These are phyloP conservation scores for Emergomyces pasteurianus DNA, from an alignment of 2,329 filamentous ascomycete genomes.

Conservation along the genomic window DNA sequence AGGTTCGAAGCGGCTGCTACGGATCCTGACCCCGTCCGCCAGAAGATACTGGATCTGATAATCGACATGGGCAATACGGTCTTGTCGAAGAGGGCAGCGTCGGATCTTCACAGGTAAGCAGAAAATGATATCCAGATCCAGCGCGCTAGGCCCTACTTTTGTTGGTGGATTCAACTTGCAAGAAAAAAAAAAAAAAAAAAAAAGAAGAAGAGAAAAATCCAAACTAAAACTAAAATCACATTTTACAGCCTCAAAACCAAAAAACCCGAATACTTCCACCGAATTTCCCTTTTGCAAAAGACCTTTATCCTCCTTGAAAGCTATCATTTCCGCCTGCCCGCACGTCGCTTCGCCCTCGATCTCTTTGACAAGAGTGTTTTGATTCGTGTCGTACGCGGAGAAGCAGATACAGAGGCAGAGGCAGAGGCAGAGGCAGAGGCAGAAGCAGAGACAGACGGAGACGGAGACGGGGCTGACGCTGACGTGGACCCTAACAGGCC, in stretches of 20 bases:
- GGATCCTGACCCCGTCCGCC: slow-evolving; percentile 51
- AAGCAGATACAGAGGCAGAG: no score
- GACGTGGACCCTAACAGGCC: background rate
- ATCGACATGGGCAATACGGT: slow-evolving; percentile 89
- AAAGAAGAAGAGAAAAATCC: background rate
- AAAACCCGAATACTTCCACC: slow-evolving; percentile 62
- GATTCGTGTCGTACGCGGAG: slow-evolving; percentile 67
- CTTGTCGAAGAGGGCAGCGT: slow-evolving; percentile 73
- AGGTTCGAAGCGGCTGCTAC: slow-evolving; percentile 47
- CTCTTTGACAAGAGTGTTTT: slow-evolving; percentile 87
- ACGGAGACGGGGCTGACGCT: background rate
- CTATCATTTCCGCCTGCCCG: slow-evolving; percentile 77
- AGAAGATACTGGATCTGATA: slow-evolving; percentile 70
- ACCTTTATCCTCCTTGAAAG: slow-evolving; percentile 75
- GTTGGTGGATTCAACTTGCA: background rate
- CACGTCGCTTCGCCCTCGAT: slow-evolving; percentile 83
- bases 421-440: no score
- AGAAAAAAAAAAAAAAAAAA: background rate
- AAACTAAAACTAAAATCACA: no score
- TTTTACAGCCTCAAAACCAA: slow-evolving; percentile 57
- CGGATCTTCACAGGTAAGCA: slow-evolving; percentile 55
- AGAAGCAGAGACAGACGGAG: no score
- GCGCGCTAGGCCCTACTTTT: no score
- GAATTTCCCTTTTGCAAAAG: slow-evolving; percentile 68
- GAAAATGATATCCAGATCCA: background rate